phyloP scores from a whole-genome alignment of 2,329 filamentous ascomycete species.

The Pseudocercospora musae region DNA sequence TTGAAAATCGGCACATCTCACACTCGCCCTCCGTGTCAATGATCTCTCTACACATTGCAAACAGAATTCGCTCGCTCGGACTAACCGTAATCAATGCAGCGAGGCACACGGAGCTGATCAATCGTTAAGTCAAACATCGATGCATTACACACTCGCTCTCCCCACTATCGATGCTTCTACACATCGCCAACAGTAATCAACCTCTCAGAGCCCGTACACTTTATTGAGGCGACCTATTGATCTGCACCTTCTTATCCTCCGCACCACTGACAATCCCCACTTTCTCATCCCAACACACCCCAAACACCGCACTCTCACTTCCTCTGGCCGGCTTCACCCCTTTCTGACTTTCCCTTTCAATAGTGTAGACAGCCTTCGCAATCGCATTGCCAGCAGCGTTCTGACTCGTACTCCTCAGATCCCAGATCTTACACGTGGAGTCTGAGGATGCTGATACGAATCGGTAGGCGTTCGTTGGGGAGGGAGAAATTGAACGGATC shows the following conservation, averaged over 20 bases:
- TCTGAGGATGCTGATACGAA: constrained; percentile 88
- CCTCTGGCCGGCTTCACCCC: constrained; percentile 60
- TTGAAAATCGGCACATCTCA: no score
- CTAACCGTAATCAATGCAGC: no score
- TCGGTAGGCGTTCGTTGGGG: constrained; percentile 65
- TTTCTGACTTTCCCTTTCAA: constrained; percentile 70
- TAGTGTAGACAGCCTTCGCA: constrained; percentile 72
- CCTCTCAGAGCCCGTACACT: not conserved
- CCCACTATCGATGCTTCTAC: no score
- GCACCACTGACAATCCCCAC: constrained; percentile 88
- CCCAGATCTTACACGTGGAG: constrained; percentile 90
- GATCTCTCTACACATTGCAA: no score
- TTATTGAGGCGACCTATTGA: constrained; percentile 62
- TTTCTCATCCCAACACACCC: constrained; percentile 77
- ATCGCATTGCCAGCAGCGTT: constrained; percentile 45
- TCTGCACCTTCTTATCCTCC: constrained; percentile 91
- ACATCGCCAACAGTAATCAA: no score
- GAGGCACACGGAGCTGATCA: no score
- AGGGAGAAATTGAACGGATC: constrained; percentile 57
- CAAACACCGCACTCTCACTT: constrained; percentile 86
- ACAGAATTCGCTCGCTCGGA: no score
- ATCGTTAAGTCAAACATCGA: not conserved
- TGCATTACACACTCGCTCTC: not conserved
- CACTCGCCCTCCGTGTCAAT: no score
- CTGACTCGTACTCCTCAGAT: constrained; percentile 67